Conservation (phyloP, 139 green algal species). For the Trebouxia sp. region DNA sequence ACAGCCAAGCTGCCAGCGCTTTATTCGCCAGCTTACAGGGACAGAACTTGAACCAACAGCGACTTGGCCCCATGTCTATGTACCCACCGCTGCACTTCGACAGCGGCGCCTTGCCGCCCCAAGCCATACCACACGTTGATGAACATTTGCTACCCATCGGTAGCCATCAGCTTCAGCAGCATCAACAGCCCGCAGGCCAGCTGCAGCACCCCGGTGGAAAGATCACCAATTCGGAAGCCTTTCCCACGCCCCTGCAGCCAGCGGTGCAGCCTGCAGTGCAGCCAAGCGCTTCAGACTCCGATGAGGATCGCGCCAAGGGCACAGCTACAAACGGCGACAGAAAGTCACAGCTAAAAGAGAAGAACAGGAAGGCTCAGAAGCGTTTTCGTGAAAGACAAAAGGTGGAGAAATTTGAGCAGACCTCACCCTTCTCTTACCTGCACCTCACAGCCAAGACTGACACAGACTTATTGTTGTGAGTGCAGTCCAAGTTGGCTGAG, state of each 20-base stretch:
- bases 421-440: background rate
- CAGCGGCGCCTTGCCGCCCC: background rate
- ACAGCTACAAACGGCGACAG: background rate
- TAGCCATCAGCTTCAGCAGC: constrained; percentile 7
- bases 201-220: background rate
- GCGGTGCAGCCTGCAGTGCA: background rate
- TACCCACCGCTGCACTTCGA: constrained; percentile 10
- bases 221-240: background rate
- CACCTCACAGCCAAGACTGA: background rate
- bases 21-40: background rate
- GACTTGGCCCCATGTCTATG: constrained; percentile 6
- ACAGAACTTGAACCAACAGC: background rate
- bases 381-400: constrained; percentile 29
- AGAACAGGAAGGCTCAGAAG: constrained; percentile 31
- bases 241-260: background rate
- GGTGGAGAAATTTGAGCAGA: background rate
- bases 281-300: constrained; percentile 12
- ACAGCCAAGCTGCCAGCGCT: background rate
- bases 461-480: background rate
- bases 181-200: background rate
- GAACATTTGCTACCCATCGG: background rate
- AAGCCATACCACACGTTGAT: background rate
- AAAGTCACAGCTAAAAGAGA: constrained; percentile 24
- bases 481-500: constrained; percentile 25
- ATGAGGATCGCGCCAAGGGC: background rate